phyloP scores from a whole-genome alignment of 2,329 filamentous ascomycete species.

The Colletotrichum tanaceti region DNA sequence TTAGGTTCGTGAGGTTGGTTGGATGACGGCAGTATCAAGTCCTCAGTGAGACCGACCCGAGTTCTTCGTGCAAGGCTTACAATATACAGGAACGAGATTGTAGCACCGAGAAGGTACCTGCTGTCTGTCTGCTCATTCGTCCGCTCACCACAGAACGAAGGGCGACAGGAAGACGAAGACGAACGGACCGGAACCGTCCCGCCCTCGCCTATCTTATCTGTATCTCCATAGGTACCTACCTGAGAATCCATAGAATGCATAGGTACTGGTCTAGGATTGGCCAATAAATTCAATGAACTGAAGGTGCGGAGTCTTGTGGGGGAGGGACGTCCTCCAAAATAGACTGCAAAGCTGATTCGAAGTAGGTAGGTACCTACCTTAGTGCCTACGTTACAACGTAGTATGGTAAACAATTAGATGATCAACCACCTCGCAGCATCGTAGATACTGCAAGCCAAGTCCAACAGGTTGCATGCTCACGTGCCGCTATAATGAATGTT shows the following conservation, averaged over 20 bases:
- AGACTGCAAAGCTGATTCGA: no score
- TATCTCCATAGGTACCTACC: background rate
- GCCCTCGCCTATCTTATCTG: constrained; percentile 7
- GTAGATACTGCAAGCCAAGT: background rate
- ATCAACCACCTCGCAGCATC: no score
- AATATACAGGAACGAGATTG: background rate
- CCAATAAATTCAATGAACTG: background rate
- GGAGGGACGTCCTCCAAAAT: background rate
- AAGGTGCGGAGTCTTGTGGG: background rate
- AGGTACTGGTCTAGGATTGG: background rate
- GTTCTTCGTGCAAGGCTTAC: background rate
- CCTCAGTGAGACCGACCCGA: background rate
- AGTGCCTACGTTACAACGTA: no score
- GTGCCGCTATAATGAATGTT: no score
- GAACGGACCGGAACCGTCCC: background rate
- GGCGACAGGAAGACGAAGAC: background rate
- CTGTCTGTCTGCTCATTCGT: no score
- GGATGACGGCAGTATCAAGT: background rate
- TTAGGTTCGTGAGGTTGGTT: background rate
- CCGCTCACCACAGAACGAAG: background rate
- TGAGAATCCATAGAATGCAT: background rate
- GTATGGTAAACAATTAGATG: background rate
- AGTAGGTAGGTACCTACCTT: no score
- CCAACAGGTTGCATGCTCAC: no score
- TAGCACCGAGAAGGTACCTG: background rate